A percentile compares a stretch with the other conserved stretches of the same genome.
phyloP scores from a whole-genome alignment of 805 yeast species.

The Millerozyma miso region DNA sequence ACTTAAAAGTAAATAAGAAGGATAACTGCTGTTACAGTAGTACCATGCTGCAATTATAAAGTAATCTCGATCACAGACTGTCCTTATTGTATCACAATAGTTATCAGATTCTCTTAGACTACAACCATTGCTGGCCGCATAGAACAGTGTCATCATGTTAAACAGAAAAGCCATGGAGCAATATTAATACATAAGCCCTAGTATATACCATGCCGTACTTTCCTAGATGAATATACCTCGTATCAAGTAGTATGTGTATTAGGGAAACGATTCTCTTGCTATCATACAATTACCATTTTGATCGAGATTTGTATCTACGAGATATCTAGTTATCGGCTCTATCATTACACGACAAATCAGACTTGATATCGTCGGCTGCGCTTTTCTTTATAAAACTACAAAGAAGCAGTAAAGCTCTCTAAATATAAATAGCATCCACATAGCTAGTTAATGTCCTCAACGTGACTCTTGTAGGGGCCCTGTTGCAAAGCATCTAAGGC shows the following conservation, averaged over 20 bases:
- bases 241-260: too few relatives aligned
- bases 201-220: too few relatives aligned
- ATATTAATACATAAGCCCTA: too few relatives aligned
- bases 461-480: slow-evolving; percentile 12
- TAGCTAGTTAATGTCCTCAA: slow-evolving; percentile 2
- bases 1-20: slow-evolving; percentile 9
- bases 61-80: slow-evolving; percentile 19
- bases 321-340: too few relatives aligned
- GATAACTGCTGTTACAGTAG: slow-evolving; percentile 22
- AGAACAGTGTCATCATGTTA: background rate
- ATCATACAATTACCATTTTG: too few relatives aligned
- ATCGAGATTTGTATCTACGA: too few relatives aligned
- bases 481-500: slow-evolving; percentile 48
- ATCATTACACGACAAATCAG: too few relatives aligned
- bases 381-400: too few relatives aligned
- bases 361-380: too few relatives aligned
- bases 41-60: slow-evolving; percentile 24
- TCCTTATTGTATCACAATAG: slow-evolving; percentile 15
- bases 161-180: too few relatives aligned
- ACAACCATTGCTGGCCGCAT: background rate
- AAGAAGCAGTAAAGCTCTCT: background rate
- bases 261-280: too few relatives aligned
- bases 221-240: too few relatives aligned
- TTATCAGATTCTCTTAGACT: slow-evolving; percentile 1
- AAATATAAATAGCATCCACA: background rate